These are phyloP conservation scores for Akanthomyces lecanii DNA, from an alignment of 2,329 filamentous ascomycete species.

Conservation along the genomic window DNA sequence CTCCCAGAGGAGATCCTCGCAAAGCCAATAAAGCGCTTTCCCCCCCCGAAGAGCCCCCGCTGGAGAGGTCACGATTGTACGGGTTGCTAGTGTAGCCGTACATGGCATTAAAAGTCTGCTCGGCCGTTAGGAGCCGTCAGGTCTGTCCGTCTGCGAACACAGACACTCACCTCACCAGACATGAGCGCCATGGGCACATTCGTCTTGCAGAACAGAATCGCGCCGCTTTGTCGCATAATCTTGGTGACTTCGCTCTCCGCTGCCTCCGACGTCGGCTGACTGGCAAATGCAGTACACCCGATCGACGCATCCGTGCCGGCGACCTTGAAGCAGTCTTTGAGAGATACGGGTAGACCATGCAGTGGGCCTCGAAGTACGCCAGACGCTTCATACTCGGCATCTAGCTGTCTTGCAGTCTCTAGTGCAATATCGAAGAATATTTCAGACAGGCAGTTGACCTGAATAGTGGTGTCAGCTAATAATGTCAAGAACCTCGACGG, in stretches of 20 bases:
- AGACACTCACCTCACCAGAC: background rate
- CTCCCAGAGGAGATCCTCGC: background rate
- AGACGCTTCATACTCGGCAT: background rate
- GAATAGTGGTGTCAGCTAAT: background rate
- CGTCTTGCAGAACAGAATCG: constrained; percentile 1
- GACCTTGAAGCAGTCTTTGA: constrained; percentile 9
- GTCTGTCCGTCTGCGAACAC: no score
- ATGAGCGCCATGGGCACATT: background rate
- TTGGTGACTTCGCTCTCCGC: background rate
- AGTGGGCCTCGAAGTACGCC: background rate
- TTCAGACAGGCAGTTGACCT: constrained; percentile 1
- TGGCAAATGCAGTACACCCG: background rate
- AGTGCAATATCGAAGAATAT: background rate
- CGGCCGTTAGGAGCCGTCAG: background rate
- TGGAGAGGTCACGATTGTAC: background rate
- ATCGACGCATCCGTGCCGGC: background rate
- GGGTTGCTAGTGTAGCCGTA: background rate
- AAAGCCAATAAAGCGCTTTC: background rate
- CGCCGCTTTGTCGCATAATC: background rate
- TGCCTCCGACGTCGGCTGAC: background rate
- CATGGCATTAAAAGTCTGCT: background rate
- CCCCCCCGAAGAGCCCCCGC: background rate
- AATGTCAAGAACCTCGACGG: no score
- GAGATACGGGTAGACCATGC: constrained; percentile 1
- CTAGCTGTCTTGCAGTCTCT: background rate